These are phyloP conservation scores for Hypomontagnella submonticulosa DNA, from an alignment of 495 filamentous ascomycete species.

Conservation along the genomic window DNA sequence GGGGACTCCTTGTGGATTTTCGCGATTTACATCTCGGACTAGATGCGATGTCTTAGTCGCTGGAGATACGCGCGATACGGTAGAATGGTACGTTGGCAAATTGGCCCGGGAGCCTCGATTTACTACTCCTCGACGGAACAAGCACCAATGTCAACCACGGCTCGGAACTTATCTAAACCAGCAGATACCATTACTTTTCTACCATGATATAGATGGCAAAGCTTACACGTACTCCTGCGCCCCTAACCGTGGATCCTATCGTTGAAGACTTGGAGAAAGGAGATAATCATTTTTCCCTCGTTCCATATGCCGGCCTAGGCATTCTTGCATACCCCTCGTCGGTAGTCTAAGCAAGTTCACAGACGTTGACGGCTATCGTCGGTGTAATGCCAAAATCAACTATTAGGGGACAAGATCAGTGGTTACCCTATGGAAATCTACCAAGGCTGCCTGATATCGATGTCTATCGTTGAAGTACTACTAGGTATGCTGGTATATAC, in stretches of 20 bases:
- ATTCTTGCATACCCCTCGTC: constrained; percentile 27
- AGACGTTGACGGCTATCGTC: constrained; percentile 30
- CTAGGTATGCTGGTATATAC: constrained; percentile 46
- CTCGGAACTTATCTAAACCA: constrained; percentile 1
- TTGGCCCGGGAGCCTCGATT: too few relatives aligned
- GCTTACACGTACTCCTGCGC: constrained; percentile 22
- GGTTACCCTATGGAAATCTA: constrained; percentile 28
- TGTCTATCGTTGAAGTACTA: constrained; percentile 40
- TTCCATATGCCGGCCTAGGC: constrained; percentile 32
- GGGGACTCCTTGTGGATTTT: too few relatives aligned
- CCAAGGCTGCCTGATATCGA: constrained; percentile 45
- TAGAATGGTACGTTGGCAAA: too few relatives aligned
- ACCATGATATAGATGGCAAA: constrained; percentile 27
- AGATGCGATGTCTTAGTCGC: not conserved
- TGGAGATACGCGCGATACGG: too few relatives aligned
- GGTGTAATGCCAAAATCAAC: constrained; percentile 38
- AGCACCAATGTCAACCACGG: not conserved
- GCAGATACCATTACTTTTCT: constrained; percentile 38
- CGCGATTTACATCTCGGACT: not conserved
- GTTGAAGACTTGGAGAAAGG: constrained; percentile 27
- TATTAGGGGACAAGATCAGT: constrained; percentile 36
- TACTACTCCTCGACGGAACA: not conserved
- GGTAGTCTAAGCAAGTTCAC: constrained; percentile 27
- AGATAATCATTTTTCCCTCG: constrained; percentile 30
- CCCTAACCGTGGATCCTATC: constrained; percentile 27